Evolutionary conservation across 352 stramenopile species (phyloP).

Genomic region (Aphanomyces cochlioides): DNA sequence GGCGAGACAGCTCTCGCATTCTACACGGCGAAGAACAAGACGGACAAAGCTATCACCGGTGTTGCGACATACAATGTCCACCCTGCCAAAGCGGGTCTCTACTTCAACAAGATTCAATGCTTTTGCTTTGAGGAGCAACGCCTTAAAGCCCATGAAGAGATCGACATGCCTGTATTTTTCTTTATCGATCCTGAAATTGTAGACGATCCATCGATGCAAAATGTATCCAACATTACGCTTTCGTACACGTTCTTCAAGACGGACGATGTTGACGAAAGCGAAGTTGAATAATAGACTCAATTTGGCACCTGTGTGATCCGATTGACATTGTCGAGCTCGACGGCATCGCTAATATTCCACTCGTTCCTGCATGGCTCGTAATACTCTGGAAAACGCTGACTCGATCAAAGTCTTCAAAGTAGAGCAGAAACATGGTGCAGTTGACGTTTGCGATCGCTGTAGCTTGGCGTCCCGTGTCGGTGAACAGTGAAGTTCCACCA

Average conservation of each 20-base stretch:
- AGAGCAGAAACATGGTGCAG: conserved; percentile 22
- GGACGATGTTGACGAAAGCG: conserved; percentile 89
- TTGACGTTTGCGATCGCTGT: conserved; percentile 25
- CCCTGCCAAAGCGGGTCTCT: conserved; percentile 93
- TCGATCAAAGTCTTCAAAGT: conserved; percentile 19
- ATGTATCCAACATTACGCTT: conserved; percentile 97
- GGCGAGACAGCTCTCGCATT: conserved; percentile 98
- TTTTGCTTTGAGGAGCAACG: conserved; percentile 99
- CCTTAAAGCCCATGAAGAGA: conserved; percentile 95
- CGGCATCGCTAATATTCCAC: conserved; percentile 3
- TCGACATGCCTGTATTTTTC: conserved; percentile 99
- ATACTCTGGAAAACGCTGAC: conserved; percentile 23
- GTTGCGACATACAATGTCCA: conserved; percentile 99
- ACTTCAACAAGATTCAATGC: conserved; percentile 99
- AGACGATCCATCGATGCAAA: conserved; percentile 95
- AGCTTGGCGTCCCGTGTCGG: conserved; percentile 1
- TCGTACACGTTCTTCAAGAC: conserved; percentile 99
- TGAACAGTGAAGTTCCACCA: conserved; percentile 14
- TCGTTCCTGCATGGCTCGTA: conserved; percentile 2
- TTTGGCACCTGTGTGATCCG: background rate
- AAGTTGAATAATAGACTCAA: conserved; percentile 54
- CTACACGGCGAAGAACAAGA: conserved; percentile 98
- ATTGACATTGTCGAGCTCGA: background rate
- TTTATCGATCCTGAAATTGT: conserved; percentile 99
- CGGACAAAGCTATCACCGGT: conserved; percentile 95